A percentile compares a stretch with the other conserved stretches of the same genome.
phyloP scores from a whole-genome alignment of 345 rosid genomes.

The Brassica napus region Da-Ae NC_063440.1:14402501-14403000 shows the following conservation, averaged over 20 bases:
- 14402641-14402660: constrained; percentile 54
- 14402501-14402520: neutral
- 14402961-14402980: constrained; percentile 55
- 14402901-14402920: constrained; percentile 57
- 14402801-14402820: constrained; percentile 72
- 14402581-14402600: constrained; percentile 44
- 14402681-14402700: constrained; percentile 56
- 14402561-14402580: constrained; percentile 22
- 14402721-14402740: constrained; percentile 48
- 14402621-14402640: constrained; percentile 47
- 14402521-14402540: constrained; percentile 40
- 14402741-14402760: constrained; percentile 61
- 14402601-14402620: constrained; percentile 43
- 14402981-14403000: constrained; percentile 57
- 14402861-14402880: constrained; percentile 68
- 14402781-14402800: constrained; percentile 68
- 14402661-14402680: constrained; percentile 53
- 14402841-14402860: constrained; percentile 74
- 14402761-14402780: constrained; percentile 65
- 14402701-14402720: constrained; percentile 28
- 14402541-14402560: constrained; percentile 30
- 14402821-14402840: constrained; percentile 69
- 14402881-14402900: constrained; percentile 64
- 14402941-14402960: constrained; percentile 44
- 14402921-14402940: constrained; percentile 32